Evolutionary conservation across 1,284 basidiomycete species (phyloP).

Genomic region (Rhodotorula sp.): DNA sequence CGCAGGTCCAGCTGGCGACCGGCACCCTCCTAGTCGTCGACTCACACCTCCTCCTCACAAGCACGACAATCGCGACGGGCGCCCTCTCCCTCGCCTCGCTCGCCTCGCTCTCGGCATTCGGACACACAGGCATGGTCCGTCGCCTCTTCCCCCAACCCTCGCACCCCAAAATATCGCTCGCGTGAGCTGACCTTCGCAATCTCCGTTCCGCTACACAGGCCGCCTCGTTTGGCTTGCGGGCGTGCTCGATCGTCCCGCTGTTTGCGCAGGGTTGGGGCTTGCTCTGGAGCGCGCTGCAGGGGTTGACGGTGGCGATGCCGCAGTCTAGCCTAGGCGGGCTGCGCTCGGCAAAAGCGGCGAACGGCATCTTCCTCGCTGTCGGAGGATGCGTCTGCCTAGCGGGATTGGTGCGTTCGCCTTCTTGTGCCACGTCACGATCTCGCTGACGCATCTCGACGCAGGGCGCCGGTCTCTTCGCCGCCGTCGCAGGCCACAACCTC

Average conservation of each 20-base stretch:
- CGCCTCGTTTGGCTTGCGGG: neutral
- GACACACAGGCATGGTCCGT: neutral
- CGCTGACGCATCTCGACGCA: neutral
- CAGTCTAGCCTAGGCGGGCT: neutral
- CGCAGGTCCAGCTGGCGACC: neutral
- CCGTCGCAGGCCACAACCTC: neutral
- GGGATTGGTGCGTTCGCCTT: neutral
- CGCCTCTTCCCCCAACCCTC: neutral
- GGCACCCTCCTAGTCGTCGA: slow-evolving; percentile 2
- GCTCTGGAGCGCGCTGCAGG: neutral
- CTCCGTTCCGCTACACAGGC: neutral
- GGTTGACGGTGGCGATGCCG: neutral
- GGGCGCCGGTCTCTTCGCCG: neutral
- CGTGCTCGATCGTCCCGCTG: neutral
- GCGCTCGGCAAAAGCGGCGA: neutral
- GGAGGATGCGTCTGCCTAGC: neutral
- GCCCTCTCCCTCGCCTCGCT: neutral
- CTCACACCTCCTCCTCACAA: neutral
- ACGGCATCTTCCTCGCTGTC: neutral
- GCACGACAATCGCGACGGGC: neutral
- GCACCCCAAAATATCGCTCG: neutral
- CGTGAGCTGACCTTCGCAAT: neutral
- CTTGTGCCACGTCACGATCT: fast-evolving
- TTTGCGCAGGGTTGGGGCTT: neutral
- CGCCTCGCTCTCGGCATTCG: neutral